phyloP scores from a whole-genome alignment of 23 red algal genomes.

The Gracilaria gracilis region DNA sequence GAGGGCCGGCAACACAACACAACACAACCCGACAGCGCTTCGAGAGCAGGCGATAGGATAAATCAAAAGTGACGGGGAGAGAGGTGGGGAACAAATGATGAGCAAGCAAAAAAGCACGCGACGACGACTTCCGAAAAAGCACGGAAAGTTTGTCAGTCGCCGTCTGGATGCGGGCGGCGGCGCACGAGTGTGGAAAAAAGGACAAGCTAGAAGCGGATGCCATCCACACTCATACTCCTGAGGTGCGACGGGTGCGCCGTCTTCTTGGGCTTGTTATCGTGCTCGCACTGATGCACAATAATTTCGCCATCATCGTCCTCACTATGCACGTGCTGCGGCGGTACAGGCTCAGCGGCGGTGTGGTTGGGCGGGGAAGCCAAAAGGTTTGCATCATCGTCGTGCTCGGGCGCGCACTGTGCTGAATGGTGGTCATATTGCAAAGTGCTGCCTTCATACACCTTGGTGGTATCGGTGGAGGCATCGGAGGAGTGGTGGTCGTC shows the following conservation, averaged over 20 bases:
- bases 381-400: background rate
- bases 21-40: too few species aligned
- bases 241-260: conserved; percentile 45
- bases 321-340: background rate
- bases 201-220: conserved; percentile 45
- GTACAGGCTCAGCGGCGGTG: background rate
- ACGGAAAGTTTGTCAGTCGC: conserved; percentile 29
- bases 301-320: conserved; percentile 65
- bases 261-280: conserved; percentile 66
- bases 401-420: background rate
- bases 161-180: background rate
- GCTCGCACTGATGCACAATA: conserved; percentile 57
- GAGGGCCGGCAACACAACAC: too few species aligned
- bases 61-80: background rate
- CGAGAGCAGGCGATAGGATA: background rate
- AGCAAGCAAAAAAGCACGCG: background rate
- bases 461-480: conserved; percentile 20
- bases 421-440: conserved; percentile 10
- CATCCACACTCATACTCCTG: conserved; percentile 74
- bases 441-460: conserved; percentile 12
- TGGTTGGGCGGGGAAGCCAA: background rate
- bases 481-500: conserved; percentile 12
- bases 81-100: background rate
- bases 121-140: conserved; percentile 41
- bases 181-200: background rate